phyloP scores from a whole-genome alignment of 2,329 filamentous ascomycete genomes.

The Hypoxylon sp. region DNA sequence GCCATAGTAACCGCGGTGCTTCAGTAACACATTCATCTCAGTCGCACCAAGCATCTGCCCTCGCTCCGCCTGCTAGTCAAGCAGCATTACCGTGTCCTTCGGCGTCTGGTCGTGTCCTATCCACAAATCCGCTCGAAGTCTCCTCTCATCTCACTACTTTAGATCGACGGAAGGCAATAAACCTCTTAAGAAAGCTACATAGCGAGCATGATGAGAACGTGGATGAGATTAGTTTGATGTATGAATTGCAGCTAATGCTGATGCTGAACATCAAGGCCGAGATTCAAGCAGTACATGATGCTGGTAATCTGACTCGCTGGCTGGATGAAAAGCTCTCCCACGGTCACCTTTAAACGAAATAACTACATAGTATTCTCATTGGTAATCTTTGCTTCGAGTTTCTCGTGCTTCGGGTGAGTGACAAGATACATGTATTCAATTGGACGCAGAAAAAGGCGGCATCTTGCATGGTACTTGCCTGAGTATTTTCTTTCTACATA shows the following conservation, averaged over 20 bases:
- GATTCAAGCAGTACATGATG: conserved; percentile 76
- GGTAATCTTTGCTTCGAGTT: background rate
- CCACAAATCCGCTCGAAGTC: conserved; percentile 34
- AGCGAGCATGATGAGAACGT: conserved; percentile 46
- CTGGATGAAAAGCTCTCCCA: conserved; percentile 58
- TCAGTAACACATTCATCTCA: background rate
- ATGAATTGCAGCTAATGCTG: conserved; percentile 78
- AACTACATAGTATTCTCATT: background rate
- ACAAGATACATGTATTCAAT: no score
- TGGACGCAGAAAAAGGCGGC: background rate
- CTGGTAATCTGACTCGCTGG: conserved; percentile 64
- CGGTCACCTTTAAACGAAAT: conserved; percentile 16
- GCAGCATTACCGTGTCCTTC: background rate
- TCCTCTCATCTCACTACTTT: conserved; percentile 59
- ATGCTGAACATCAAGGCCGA: conserved; percentile 81
- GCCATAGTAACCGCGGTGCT: background rate
- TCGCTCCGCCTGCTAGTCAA: conserved; percentile 10
- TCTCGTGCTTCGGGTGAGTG: background rate
- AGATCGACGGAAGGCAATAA: conserved; percentile 70
- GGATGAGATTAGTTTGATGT: conserved; percentile 57
- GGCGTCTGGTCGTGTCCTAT: background rate
- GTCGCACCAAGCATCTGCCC: background rate
- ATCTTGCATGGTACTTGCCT: background rate
- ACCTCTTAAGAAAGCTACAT: conserved; percentile 62
- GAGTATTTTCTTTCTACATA: background rate